These are phyloP conservation scores for Cylindrodendrum hubeiense DNA, from an alignment of 2,329 filamentous ascomycete genomes.

Conservation along the genomic window DNA sequence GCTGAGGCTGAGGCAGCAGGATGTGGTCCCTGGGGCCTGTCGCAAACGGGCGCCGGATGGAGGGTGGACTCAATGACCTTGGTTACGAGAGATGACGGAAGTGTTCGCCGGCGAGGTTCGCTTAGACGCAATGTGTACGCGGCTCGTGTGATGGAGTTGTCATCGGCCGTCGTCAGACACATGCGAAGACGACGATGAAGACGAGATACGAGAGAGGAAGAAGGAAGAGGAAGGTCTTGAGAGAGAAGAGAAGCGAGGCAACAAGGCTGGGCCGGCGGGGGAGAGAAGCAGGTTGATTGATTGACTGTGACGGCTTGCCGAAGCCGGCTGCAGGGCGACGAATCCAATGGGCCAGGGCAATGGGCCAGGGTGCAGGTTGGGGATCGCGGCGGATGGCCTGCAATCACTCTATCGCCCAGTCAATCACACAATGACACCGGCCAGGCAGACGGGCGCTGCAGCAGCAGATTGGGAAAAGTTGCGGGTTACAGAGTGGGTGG, in stretches of 20 bases:
- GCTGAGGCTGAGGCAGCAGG: slow-evolving; percentile 13
- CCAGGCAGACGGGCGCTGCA: not conserved
- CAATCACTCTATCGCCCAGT: too few relatives aligned
- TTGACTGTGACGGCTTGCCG: slow-evolving; percentile 4
- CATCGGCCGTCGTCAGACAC: slow-evolving; percentile 3
- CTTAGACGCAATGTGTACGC: slow-evolving; percentile 6
- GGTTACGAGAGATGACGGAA: slow-evolving; percentile 3
- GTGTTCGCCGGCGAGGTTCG: not conserved
- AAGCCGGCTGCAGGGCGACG: slow-evolving; percentile 13
- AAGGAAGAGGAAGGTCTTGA: not conserved
- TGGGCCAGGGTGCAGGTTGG: not conserved
- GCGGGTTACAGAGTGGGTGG: not conserved
- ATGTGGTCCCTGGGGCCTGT: not conserved
- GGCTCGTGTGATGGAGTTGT: not conserved
- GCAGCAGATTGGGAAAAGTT: not conserved
- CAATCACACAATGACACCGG: slow-evolving; percentile 1
- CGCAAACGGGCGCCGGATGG: not conserved
- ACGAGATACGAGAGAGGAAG: not conserved
- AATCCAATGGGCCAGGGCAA: not conserved
- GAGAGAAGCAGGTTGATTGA: not conserved
- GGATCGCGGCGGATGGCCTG: not conserved
- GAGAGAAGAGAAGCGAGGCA: slow-evolving; percentile 7
- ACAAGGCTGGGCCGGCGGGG: slow-evolving; percentile 5
- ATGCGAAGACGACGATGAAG: not conserved
- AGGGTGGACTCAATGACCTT: not conserved